Evolutionary conservation across 1,284 basidiomycete genomes (phyloP).

Genomic region (Puccinia sorghi): DNA sequence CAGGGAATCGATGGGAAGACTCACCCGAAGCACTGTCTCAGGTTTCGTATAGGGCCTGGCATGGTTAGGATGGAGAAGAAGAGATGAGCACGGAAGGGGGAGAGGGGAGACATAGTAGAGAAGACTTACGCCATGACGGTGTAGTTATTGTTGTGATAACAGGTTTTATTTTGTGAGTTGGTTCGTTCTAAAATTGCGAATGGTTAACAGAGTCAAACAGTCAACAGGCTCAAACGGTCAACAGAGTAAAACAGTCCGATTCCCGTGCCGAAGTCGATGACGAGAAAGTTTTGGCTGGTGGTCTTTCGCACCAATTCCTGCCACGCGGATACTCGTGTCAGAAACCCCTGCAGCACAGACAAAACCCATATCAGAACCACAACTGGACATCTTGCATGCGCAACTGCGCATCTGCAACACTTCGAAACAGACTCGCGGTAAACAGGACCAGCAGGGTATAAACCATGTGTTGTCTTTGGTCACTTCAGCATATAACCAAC

Average conservation of each 20-base stretch:
- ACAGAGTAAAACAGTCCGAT: too few relatives aligned
- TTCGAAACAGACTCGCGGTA: too few relatives aligned
- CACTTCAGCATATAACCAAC: too few relatives aligned
- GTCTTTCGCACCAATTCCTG: background rate
- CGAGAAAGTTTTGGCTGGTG: background rate
- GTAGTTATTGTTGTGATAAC: background rate
- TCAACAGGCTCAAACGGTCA: too few relatives aligned
- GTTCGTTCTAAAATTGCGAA: background rate
- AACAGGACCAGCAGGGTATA: too few relatives aligned
- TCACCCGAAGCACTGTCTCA: constrained; percentile 76
- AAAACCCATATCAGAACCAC: background rate
- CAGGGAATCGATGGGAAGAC: constrained; percentile 1
- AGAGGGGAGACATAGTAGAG: background rate
- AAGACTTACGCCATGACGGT: constrained; percentile 35
- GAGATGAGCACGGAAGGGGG: background rate
- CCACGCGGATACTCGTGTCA: background rate
- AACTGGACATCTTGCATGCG: background rate
- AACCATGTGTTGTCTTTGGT: too few relatives aligned
- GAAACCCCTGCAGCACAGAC: background rate
- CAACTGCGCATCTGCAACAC: background rate
- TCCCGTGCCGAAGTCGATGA: background rate
- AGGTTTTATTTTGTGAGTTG: background rate
- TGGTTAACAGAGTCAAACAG: background rate
- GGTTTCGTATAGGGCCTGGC: constrained; percentile 77
- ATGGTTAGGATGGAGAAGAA: background rate